Percentiles rank a stretch among this genome's conserved stretches.
Evolutionary conservation across 805 yeast species (phyloP).

Genomic region (Ogataea ganodermae): DNA sequence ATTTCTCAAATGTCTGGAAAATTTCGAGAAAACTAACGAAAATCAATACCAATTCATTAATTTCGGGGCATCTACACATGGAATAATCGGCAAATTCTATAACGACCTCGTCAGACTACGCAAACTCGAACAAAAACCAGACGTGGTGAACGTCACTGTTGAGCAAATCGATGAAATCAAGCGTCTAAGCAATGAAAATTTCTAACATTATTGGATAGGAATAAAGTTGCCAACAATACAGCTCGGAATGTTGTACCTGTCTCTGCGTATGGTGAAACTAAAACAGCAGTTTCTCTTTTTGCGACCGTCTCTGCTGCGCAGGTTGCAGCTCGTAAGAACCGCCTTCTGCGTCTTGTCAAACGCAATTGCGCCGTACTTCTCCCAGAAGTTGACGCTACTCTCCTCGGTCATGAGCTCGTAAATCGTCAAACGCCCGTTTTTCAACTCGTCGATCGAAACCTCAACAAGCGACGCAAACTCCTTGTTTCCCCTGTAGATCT

Average conservation of each 20-base stretch:
- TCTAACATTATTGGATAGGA: slow-evolving; percentile 56
- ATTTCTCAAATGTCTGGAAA: slow-evolving; percentile 35
- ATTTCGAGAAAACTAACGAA: slow-evolving; percentile 13
- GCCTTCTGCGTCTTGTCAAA: slow-evolving; percentile 96
- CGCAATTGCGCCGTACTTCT: slow-evolving; percentile 93
- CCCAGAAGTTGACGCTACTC: slow-evolving; percentile 97
- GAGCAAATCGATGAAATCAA: slow-evolving; percentile 10
- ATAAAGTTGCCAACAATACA: slow-evolving; percentile 95
- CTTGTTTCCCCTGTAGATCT: slow-evolving; percentile 90
- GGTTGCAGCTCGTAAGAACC: slow-evolving; percentile 85
- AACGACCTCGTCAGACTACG: slow-evolving; percentile 19
- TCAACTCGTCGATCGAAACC: slow-evolving; percentile 82
- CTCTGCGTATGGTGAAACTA: slow-evolving; percentile 90
- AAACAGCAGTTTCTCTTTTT: slow-evolving; percentile 86
- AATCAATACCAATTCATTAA: slow-evolving; percentile 28
- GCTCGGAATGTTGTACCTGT: slow-evolving; percentile 90
- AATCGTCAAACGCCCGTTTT: slow-evolving; percentile 89
- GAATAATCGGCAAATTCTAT: slow-evolving; percentile 29
- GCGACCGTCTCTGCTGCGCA: slow-evolving; percentile 80
- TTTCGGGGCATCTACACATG: slow-evolving; percentile 33
- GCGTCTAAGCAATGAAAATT: not conserved
- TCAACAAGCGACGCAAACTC: slow-evolving; percentile 94
- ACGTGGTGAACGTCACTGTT: slow-evolving; percentile 10
- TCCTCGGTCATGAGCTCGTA: slow-evolving; percentile 95
- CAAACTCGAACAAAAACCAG: slow-evolving; percentile 8